Base-by-base conservation (phyloP, 306 rosid genomes). In the Sophora flavescens region DNA sequence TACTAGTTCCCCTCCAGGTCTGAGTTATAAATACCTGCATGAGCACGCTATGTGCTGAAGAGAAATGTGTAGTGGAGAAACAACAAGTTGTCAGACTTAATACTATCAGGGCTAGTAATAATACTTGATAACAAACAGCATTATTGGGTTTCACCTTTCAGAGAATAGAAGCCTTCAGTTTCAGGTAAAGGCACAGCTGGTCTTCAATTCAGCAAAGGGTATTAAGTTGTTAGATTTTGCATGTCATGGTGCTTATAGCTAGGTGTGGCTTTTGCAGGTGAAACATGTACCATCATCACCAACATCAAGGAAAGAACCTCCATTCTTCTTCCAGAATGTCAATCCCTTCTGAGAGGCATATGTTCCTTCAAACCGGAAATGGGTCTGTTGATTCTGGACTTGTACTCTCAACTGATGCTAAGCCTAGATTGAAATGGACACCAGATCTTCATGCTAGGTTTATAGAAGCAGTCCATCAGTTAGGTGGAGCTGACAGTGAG, bases 401-500 rank as follows among this genome's bases (percentile, higher is more conserved):
- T 39, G 97, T 93, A 56, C 93, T 93, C 74, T 90, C 97, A n/a
- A 93, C 97, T 3, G 96, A 93, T 72, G 97, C 97, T 39, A 93
- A 93, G 73, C 97, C 97, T 4, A 82, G 97, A 74, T 84, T 93
- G 42, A 93, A 93, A 86, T 93, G 97, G 97, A 90, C 97, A 14
- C 90, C 89, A 8, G 97, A 93, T 80, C 93, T 93, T 48, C 97
- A 93, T 17, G 90, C 91, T 17, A 89, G 96, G 35, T 93, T 93
- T 69, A 88, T 90, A 33, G 96, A 93, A 62, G 96, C 97, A 6
- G 96, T 93, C 70, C 88, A 87, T 63, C 92, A 87, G 79, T 85
- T 93, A 9, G 97, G 97, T 8, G 97, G 97, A 81, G 86, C 97
- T 53, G 97, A 90, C 79, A 93, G 97, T 92, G 78, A 90, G 97